Evolutionary conservation across 441 rosid species (phyloP), one percentile per base, ranked within the genome.

Genomic region (California macrophylla): DNA sequence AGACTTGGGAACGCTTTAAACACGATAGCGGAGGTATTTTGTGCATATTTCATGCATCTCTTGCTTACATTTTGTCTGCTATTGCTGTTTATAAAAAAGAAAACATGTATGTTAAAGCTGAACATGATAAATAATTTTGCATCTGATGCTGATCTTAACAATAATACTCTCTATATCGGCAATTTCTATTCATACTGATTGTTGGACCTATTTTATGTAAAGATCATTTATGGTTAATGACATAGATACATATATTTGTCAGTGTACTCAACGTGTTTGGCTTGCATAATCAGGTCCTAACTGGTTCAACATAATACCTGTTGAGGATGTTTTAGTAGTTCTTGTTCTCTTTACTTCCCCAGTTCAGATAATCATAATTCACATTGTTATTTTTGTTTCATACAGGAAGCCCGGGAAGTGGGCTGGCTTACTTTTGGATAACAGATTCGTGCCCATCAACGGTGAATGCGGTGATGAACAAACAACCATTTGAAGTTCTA

Each of bases 381-480:
- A 25, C 28, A 13, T 54, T 56, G 9, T 64, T 34, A 38, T 24
- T 68, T 15, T 69, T 28, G 30, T 61, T 54, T 50, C 66, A 9
- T 64, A 42, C 83, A 93, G 98, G 95, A 67, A 78, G 80, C 73
- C 95, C 90, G 0, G 90, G 80, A 64, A 77, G 74, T 62, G 95
- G 95, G 29, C 74, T 93, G 66, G 74, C 83, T 69, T 88, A 93
- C 80, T 93, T 93, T 82, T 93, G 98, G 98, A 89, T 93, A 69
- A 93, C 96, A 15, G 97, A 93, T 77, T 93, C 97, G 13, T 89
- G 98, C 76, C 92, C 96, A 3, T 66, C 36, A 65, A 93, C 97
- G 0, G 97, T 89, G 78, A 82, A 81, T 50, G 84, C 86, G 73
- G 98, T 93, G 77, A 78, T 66, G 80, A 81, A 81, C 72, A 87